phyloP scores from a whole-genome alignment of 2,329 filamentous ascomycete species.

The Claviceps sp. region DNA sequence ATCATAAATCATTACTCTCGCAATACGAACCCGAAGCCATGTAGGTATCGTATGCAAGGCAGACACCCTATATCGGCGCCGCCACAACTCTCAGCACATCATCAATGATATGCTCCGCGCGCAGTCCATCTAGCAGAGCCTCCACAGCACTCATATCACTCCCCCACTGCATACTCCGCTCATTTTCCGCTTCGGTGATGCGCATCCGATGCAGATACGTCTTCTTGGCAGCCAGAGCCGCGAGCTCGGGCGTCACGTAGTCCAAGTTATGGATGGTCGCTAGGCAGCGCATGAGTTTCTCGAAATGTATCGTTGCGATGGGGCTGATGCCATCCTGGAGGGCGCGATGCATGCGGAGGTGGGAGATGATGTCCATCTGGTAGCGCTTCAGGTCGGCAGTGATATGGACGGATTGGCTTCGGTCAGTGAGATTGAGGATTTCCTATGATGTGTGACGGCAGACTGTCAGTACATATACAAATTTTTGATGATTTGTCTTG shows the following conservation, averaged over 20 bases:
- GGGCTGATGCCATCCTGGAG: slow-evolving; percentile 69
- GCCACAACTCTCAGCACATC: slow-evolving; percentile 46
- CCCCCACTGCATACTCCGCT: slow-evolving; percentile 88
- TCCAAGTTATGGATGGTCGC: slow-evolving; percentile 69
- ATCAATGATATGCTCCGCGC: slow-evolving; percentile 50
- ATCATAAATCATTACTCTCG: too few species aligned
- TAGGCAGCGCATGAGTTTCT: slow-evolving; percentile 54
- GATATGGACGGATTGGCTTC: slow-evolving; percentile 45
- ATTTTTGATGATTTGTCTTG: not conserved
- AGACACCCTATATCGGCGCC: slow-evolving; percentile 14
- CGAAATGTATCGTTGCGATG: slow-evolving; percentile 64
- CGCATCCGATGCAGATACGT: slow-evolving; percentile 76
- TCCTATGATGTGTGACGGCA: slow-evolving; percentile 21
- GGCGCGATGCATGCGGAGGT: slow-evolving; percentile 76
- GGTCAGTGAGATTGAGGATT: slow-evolving; percentile 46
- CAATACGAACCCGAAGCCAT: too few species aligned
- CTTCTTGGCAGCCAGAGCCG: slow-evolving; percentile 71
- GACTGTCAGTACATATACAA: too few species aligned
- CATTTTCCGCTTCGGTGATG: slow-evolving; percentile 54
- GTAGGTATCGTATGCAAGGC: not conserved
- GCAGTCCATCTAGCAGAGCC: slow-evolving; percentile 47
- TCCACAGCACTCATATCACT: slow-evolving; percentile 61
- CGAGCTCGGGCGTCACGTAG: slow-evolving; percentile 73
- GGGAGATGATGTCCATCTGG: slow-evolving; percentile 75
- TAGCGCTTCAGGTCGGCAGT: slow-evolving; percentile 73